Evolutionary conservation across 2,329 filamentous ascomycete genomes (phyloP), one percentile per base, ranked within the genome.

Genomic region (Graphium sp.): DNA sequence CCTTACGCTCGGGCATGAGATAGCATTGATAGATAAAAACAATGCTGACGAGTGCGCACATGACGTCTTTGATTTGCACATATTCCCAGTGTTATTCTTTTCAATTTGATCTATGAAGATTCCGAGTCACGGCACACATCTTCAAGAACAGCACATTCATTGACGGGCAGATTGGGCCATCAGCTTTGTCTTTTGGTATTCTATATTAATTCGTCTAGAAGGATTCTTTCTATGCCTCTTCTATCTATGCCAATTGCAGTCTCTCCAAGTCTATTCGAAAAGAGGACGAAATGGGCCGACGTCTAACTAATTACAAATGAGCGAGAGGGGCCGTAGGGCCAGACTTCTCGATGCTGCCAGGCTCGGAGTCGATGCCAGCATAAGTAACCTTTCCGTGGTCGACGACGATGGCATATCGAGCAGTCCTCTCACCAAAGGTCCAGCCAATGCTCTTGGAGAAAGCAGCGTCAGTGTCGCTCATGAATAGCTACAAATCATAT

Each of bases 361-460:
- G 46, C 32, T 56, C 64, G 16, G 55, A 50, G 58, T 91, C 82
- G 44, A 69, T 74, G 55, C 77, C 79, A 35, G 80, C 78, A 52
- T 91, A 91, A 45, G 58, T 62, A 44, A 92, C 66, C 62, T 81
- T 87, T 52, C 82, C 82, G 51, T 91, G 62, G 56, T 85, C 82
- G 40, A 91, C 56, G 43, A 85, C 59, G 50, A 92, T 67, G 42
- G 79, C 83, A 58, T 80, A 91, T 37, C 83, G 68, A 37, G 67
- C 72, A 39, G 79, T 84, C 39, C 82, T 68, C 46, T 80, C 76
- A 34, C 74, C 77, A 26, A 69, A 58, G 37, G 64, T 67, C 82
- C 82, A 91, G 50, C 77, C 82, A 41, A 85, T 66, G 47, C 63
- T 64, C 62, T 77, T 74, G 52, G 72, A 77, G 66, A 91, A 91